phyloP scores from a whole-genome alignment of 1,139 yeast species.

The Cylindricascospora bacillispora region DNA sequence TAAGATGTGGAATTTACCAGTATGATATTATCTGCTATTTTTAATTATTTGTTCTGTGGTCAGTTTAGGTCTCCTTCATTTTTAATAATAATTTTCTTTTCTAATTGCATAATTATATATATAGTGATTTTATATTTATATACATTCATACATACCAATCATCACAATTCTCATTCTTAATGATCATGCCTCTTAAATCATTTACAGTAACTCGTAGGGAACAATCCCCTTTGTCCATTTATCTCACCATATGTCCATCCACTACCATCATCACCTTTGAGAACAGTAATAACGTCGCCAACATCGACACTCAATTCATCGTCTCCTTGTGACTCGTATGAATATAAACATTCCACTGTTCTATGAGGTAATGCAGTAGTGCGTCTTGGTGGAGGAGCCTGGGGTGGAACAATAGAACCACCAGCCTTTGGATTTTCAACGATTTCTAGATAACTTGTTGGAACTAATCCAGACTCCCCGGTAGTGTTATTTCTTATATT shows the following conservation, averaged over 20 bases:
- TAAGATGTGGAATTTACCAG: too few species aligned
- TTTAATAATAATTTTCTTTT: too few species aligned
- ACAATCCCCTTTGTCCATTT: constrained; percentile 58
- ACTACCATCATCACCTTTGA: constrained; percentile 67
- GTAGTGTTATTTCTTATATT: constrained; percentile 30
- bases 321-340: constrained; percentile 68
- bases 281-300: constrained; percentile 65
- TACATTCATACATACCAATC: too few species aligned
- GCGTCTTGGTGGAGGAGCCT: constrained; percentile 72
- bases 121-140: too few species aligned
- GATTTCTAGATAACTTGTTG: constrained; percentile 67
- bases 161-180: too few species aligned
- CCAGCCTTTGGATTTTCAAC: constrained; percentile 12
- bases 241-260: constrained; percentile 97
- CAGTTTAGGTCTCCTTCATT: too few species aligned
- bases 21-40: too few species aligned
- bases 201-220: constrained; percentile 61
- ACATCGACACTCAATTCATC: constrained; percentile 63
- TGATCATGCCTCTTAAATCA: constrained; percentile 4
- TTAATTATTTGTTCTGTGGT: too few species aligned
- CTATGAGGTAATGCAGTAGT: constrained; percentile 39
- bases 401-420: constrained; percentile 29
- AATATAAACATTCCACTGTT: constrained; percentile 56
- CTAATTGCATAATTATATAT: too few species aligned
- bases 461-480: constrained; percentile 64